These are phyloP conservation scores for Delonix regia DNA, from an alignment of 306 rosid genomes.

Conservation along the genomic window DNA sequence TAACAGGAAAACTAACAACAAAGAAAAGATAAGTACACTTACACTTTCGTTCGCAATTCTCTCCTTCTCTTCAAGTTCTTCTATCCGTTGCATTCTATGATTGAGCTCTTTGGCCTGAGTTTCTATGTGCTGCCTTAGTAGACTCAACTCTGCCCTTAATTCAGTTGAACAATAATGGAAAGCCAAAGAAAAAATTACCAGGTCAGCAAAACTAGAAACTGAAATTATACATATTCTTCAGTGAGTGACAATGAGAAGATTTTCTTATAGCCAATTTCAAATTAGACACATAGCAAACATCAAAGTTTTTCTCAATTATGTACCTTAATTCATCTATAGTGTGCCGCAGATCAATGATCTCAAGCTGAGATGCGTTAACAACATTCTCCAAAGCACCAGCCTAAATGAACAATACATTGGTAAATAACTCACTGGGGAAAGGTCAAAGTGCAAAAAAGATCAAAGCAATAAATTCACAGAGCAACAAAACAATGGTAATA, in stretches of 20 bases:
- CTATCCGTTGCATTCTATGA: slow-evolving; percentile 68
- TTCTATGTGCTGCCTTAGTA: slow-evolving; percentile 90
- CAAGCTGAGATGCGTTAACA: slow-evolving; percentile 91
- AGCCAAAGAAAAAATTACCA: slow-evolving; percentile 15
- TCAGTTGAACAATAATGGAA: slow-evolving; percentile 49
- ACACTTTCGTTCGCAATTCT: slow-evolving; percentile 89
- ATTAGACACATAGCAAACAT: background rate
- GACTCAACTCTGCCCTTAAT: slow-evolving; percentile 90
- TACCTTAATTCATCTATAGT: slow-evolving; percentile 79
- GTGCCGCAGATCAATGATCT: slow-evolving; percentile 86
- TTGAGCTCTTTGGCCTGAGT: slow-evolving; percentile 81
- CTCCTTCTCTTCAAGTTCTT: slow-evolving; percentile 91
- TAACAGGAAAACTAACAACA: slow-evolving; percentile 18
- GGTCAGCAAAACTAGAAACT: slow-evolving; percentile 48
- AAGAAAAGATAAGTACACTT: slow-evolving; percentile 33
- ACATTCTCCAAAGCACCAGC: slow-evolving; percentile 96
- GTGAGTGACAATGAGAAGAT: background rate
- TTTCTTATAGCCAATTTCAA: slow-evolving; percentile 9
- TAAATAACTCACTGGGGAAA: slow-evolving; percentile 32
- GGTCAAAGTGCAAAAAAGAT: slow-evolving; percentile 14
- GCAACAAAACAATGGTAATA: background rate
- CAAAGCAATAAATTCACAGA: slow-evolving; percentile 15
- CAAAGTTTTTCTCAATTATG: background rate
- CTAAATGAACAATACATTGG: slow-evolving; percentile 45
- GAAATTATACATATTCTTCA: background rate